Evolutionary conservation across 805 yeast genomes (phyloP), one percentile per base, ranked within the genome.

Genomic region (Alloascoidea africana): DNA sequence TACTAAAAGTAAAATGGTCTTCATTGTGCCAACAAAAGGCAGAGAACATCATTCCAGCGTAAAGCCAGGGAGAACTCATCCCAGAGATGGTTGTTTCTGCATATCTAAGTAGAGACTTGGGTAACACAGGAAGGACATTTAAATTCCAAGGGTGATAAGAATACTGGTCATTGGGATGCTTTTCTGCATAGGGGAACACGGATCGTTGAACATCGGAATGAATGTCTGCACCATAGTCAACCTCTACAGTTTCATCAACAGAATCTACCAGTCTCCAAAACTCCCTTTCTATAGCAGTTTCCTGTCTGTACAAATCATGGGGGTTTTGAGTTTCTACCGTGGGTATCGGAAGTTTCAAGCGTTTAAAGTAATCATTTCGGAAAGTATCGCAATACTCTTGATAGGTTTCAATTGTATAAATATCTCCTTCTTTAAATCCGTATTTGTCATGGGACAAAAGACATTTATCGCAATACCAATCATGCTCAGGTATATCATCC

Each of bases 21-120:
- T 84, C 94, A 41, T 81, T 76, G 52, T 82, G 91, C 94, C 95
- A 85, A 51, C 93, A 80, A 51, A 83, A 82, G 0, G 94, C 82
- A 1, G 89, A 73, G 47, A 83, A 72, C 27, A 83, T 63, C 17
- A 87, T 80, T 0, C 95, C 95, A 16, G 84, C 69, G 46, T 83
- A 81, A 8, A 85, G 62, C 93, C 94, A 83, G 0, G 96, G 94
- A 16, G 78, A 66, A 0, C 91, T 78, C 85, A 85, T 80, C 2
- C 91, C 93, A 0, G 91, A 76, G 1, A 85, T 80, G 19, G 72
- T 68, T 14, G 72, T 68, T 40, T 72, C 70, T 40, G 80, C 65
- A 47, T 71, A 71, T 39, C 76, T 74, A 37, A 82, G 58, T n/a
- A 81, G 56, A 0, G 94, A 81, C 1, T 84, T 80, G 32, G 66